Conservation (phyloP, 805 yeast genomes). For the Lachancea sp. region DNA sequence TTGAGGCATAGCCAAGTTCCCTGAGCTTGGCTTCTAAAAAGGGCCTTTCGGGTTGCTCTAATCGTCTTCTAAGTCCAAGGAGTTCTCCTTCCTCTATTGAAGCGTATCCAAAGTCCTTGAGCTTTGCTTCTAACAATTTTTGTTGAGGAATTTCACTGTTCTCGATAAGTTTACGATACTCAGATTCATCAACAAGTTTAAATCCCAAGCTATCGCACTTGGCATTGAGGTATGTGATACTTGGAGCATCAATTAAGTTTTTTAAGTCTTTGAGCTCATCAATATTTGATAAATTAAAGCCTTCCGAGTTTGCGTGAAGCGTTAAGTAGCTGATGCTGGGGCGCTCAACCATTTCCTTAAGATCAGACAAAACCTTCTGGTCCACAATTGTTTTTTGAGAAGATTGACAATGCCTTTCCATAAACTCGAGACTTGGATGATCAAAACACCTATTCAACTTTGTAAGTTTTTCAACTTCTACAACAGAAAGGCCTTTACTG, state of each 20-base stretch:
- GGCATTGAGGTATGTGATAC: background rate
- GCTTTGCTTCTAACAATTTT: conserved; percentile 8
- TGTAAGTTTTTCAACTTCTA: conserved; percentile 12
- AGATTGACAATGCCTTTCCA: background rate
- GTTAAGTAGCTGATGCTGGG: conserved; percentile 13
- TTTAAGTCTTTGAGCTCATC: conserved; percentile 18
- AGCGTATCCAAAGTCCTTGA: background rate
- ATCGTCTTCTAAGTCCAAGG: background rate
- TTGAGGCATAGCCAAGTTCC: background rate
- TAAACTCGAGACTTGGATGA: conserved; percentile 28
- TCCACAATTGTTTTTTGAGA: background rate
- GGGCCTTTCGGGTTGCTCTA: background rate
- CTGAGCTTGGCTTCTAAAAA: background rate
- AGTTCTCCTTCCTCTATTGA: background rate
- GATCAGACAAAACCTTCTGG: background rate
- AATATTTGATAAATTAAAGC: conserved; percentile 25
- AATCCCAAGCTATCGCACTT: background rate
- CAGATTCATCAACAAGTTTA: background rate
- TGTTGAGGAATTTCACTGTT: background rate
- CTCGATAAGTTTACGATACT: background rate
- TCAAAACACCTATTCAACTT: conserved; percentile 13
- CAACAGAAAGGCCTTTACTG: background rate
- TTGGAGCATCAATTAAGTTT: conserved; percentile 6
- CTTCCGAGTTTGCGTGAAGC: conserved; percentile 27
- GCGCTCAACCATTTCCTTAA: background rate